Conservation (phyloP, 345 rosid species). For the Geranium brycei region DNA sequence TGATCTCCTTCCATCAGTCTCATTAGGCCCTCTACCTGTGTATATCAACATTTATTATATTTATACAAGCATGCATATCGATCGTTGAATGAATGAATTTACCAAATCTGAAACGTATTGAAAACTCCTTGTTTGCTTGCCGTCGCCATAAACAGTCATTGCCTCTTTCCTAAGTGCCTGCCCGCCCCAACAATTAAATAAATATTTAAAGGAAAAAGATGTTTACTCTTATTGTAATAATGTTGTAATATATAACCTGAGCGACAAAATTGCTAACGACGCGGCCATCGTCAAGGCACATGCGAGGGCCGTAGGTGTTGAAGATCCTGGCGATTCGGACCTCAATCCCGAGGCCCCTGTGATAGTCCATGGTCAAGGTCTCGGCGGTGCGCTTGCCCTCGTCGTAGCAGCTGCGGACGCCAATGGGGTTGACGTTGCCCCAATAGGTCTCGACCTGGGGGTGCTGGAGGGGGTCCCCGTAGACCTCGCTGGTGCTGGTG, state of each 20-base stretch:
- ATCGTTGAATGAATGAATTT: no score
- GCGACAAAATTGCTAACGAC: conserved; percentile 87
- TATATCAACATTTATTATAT: background rate
- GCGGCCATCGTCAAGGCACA: conserved; percentile 86
- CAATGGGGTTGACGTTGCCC: conserved; percentile 87
- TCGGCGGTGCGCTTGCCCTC: conserved; percentile 87
- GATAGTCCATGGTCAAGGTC: conserved; percentile 76
- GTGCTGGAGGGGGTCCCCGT: conserved; percentile 77
- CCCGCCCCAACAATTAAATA: background rate
- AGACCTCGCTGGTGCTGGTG: conserved; percentile 95
- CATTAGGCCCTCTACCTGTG: conserved; percentile 84
- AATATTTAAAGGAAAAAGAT: background rate
- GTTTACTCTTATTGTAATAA: background rate
- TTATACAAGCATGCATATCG: background rate
- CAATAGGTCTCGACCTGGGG: conserved; percentile 82
- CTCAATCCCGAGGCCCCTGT: conserved; percentile 62
- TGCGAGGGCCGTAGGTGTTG: conserved; percentile 76
- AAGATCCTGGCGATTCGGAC: conserved; percentile 76
- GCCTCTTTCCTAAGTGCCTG: conserved; percentile 75
- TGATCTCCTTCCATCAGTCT: conserved; percentile 96
- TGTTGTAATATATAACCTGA: conserved; percentile 24
- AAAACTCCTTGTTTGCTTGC: conserved; percentile 84
- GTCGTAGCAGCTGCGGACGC: conserved; percentile 76
- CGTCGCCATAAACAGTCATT: conserved; percentile 86
- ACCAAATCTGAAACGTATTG: conserved; percentile 84